These are phyloP conservation scores for Plasmodium vivax DNA, from an alignment of 169 alveolate genomes.

Conservation along the genomic window DNA sequence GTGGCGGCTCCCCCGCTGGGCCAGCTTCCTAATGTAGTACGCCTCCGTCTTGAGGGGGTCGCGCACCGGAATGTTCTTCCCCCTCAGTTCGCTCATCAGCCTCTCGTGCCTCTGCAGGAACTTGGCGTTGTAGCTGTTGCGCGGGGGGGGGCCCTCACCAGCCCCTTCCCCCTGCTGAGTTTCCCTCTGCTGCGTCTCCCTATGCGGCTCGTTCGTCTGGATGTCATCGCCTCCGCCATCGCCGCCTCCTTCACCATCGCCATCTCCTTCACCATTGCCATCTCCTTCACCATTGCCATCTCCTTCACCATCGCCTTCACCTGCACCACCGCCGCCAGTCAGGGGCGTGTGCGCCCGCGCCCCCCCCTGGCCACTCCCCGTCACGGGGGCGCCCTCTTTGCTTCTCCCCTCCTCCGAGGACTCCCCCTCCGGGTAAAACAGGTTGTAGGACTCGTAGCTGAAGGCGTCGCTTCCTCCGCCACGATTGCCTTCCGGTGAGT, in stretches of 20 bases:
- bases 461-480: background rate
- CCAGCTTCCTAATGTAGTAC: slow-evolving; percentile 26
- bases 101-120: slow-evolving; percentile 14
- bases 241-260: too few species aligned
- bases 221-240: background rate
- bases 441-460: slow-evolving; percentile 23
- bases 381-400: background rate
- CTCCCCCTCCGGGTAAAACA: slow-evolving; percentile 1
- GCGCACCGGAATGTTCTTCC: slow-evolving; percentile 16
- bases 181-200: background rate
- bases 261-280: background rate
- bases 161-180: background rate
- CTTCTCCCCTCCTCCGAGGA: slow-evolving; percentile 1
- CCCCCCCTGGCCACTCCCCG: background rate
- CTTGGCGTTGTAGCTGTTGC: background rate
- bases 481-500: background rate
- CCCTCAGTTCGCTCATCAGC: slow-evolving; percentile 29
- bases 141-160: background rate
- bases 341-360: background rate
- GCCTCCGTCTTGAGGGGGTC: slow-evolving; percentile 47
- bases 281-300: background rate
- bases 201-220: background rate
- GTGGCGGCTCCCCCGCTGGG: background rate
- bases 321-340: background rate
- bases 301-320: too few species aligned